Conservation (phyloP, 306 rosid species). For the Corylus avellana region DNA sequence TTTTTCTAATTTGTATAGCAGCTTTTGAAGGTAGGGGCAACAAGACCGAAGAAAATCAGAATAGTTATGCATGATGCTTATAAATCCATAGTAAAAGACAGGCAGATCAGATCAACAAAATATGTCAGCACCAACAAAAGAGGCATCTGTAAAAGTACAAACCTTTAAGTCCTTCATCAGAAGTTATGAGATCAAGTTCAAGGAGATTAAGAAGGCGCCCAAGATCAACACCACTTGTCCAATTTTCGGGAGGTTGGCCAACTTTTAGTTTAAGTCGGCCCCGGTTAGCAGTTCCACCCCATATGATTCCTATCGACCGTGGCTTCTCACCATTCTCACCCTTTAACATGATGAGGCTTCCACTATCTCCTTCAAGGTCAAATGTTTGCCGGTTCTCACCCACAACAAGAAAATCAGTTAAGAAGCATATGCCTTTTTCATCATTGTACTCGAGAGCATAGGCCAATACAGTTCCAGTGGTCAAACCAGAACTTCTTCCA, state of each 20-base stretch:
- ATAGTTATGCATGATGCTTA: neutral
- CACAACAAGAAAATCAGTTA: constrained; percentile 95
- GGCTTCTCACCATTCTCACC: constrained; percentile 83
- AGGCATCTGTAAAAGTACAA: constrained; percentile 27
- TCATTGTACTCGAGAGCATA: constrained; percentile 97
- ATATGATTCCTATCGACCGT: constrained; percentile 88
- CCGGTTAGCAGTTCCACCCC: constrained; percentile 99
- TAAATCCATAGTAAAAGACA: neutral
- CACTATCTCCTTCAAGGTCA: constrained; percentile 99
- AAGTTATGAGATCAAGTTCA: constrained; percentile 90
- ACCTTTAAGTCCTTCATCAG: constrained; percentile 93
- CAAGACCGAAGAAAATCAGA: neutral
- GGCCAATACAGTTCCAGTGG: constrained; percentile 90
- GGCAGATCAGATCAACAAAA: neutral
- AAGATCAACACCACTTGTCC: constrained; percentile 99
- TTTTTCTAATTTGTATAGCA: neutral
- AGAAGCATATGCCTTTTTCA: constrained; percentile 98
- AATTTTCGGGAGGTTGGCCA: constrained; percentile 99
- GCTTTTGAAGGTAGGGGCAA: neutral
- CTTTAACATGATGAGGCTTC: constrained; percentile 89
- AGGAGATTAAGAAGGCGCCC: constrained; percentile 95
- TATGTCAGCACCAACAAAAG: neutral
- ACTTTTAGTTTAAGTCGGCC: constrained; percentile 92
- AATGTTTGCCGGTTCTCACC: constrained; percentile 99
- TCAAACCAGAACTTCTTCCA: constrained; percentile 99